Evolutionary conservation across 352 stramenopile species (phyloP), one percentile per base, ranked within the genome.

Genomic region (Phytophthora nicotianae): DNA sequence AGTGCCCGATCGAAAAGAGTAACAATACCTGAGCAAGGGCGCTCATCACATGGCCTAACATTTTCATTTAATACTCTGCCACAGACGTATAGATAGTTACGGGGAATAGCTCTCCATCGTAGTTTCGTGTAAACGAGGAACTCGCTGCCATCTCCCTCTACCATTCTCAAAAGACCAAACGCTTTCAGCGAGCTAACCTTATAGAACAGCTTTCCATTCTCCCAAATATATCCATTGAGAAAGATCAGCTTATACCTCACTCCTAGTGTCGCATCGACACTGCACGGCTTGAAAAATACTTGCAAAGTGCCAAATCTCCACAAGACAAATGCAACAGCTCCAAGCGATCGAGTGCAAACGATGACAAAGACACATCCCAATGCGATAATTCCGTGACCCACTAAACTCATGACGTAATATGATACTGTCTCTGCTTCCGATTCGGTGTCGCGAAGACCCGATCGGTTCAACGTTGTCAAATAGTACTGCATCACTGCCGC

Each of bases 341-440:
- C 61, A 13, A 69, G 6, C 17, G 46, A 47, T 17, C 65, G 33
- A 26, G 46, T 46, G 7, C 20, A 40, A 8, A 73, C 21, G 16
- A 69, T 73, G 16, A 60, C 50, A 27, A 50, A 32, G 2, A 58
- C 65, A 17, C 43, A 58, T 2, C 65, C 59, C 13, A 62, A 19
- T 5, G 58, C 56, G 11, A 71, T 62, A 5, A 40, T 7, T 5
- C 45, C 63, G 32, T 71, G 63, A 0, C 63, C 63, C 13, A 58
- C 42, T 9, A 71, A 56, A 50, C 63, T 67, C 57, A 50, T 53
- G 5, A 67, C 45, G 38, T 67, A 71, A 45, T 67, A 71, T 4
- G 56, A 59, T 3, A 62, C 50, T 17, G 38, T 41, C 20, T 55
- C 32, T 10, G 52, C 52, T 9, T 38, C 38, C 1, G 27, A 27